Conservation (phyloP, 1,284 basidiomycete species). For the Xerocomus nothofagi region DNA sequence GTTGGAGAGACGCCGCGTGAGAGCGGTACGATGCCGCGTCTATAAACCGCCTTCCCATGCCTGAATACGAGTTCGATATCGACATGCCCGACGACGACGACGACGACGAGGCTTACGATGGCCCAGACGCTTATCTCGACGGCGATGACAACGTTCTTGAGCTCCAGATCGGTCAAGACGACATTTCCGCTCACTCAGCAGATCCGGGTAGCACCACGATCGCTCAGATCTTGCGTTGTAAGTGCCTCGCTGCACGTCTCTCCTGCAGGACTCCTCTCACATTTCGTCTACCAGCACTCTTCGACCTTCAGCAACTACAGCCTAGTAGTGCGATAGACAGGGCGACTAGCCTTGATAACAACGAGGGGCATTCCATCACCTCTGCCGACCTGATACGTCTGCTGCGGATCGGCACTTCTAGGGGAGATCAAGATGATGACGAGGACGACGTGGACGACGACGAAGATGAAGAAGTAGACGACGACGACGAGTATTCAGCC, state of each 20-base stretch:
- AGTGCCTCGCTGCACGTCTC: slow-evolving; percentile 13
- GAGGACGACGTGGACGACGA: slow-evolving; percentile 40
- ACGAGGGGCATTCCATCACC: slow-evolving; percentile 20
- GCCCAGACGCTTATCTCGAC: slow-evolving; percentile 33
- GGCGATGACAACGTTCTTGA: slow-evolving; percentile 33
- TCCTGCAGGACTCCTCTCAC: neutral
- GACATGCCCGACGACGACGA: slow-evolving; percentile 29
- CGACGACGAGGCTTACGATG: slow-evolving; percentile 35
- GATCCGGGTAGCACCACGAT: slow-evolving; percentile 18
- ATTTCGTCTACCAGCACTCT: slow-evolving; percentile 38
- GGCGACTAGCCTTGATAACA: slow-evolving; percentile 32
- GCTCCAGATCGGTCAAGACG: slow-evolving; percentile 21
- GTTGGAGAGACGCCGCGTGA: neutral
- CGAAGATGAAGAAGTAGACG: slow-evolving; percentile 39
- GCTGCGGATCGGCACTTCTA: slow-evolving; percentile 12
- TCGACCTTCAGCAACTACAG: slow-evolving; percentile 39
- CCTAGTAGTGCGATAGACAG: slow-evolving; percentile 19
- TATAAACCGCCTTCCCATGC: slow-evolving; percentile 18
- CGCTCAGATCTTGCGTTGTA: slow-evolving; percentile 40
- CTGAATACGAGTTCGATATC: slow-evolving; percentile 28
- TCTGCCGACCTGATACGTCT: slow-evolving; percentile 26
- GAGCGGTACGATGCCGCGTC: too few species aligned
- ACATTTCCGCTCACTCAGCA: slow-evolving; percentile 17
- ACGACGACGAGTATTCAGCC: slow-evolving; percentile 35
- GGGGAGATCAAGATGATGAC: slow-evolving; percentile 32